phyloP scores from a whole-genome alignment of 2,329 filamentous ascomycete genomes.

The Orbilia oligospora region DNA sequence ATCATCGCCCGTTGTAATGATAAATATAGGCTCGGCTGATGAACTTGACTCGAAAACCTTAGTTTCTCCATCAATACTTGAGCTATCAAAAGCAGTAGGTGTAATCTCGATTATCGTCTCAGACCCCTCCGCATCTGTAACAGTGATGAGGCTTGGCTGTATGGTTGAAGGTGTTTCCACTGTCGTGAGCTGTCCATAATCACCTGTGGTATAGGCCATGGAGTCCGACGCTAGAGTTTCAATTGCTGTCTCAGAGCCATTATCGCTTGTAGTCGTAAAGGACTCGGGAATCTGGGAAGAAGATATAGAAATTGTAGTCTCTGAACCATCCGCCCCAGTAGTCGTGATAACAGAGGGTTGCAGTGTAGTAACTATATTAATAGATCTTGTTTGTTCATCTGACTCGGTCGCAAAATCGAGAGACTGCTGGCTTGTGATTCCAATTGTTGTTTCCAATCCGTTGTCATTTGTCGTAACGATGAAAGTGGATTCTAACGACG shows the following conservation, averaged over 20 bases:
- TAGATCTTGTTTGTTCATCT: background rate
- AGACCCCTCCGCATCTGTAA: background rate
- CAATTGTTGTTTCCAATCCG: constrained; percentile 20
- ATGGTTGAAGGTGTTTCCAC: background rate
- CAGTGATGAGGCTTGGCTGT: background rate
- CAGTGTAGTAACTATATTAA: background rate
- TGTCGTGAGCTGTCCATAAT: background rate
- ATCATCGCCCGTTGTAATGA: background rate
- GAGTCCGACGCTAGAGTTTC: background rate
- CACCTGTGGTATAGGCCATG: background rate
- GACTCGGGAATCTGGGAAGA: background rate
- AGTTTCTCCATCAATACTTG: background rate
- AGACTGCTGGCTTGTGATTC: background rate
- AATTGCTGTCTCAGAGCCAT: background rate
- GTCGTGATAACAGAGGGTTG: background rate
- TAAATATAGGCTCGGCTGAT: background rate
- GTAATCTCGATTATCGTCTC: background rate
- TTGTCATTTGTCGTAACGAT: constrained; percentile 4
- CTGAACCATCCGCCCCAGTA: constrained; percentile 1
- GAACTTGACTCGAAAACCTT: background rate
- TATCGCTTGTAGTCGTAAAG: background rate
- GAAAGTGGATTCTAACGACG: background rate
- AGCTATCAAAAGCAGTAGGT: background rate
- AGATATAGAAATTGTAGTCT: background rate
- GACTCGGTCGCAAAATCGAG: background rate